Conservation (phyloP, 768 basidiomycete genomes). For the Pleurotus giganteus region DNA sequence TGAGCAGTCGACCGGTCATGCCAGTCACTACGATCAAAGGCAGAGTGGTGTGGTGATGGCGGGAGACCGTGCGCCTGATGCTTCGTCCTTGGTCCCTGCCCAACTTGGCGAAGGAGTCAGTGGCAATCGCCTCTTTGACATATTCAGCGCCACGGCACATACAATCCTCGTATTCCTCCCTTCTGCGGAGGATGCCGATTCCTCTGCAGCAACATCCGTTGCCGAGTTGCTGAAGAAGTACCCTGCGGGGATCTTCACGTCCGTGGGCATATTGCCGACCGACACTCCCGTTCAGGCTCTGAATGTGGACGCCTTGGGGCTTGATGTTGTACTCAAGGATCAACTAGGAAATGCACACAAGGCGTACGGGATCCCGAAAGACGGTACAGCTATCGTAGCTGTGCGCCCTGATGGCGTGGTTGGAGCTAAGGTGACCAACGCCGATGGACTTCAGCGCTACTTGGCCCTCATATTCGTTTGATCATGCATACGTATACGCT, state of each 20-base stretch:
- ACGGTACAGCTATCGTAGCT: not conserved
- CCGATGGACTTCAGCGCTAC: not conserved
- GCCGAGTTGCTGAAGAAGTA: not conserved
- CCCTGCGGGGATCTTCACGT: not conserved
- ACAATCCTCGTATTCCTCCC: constrained; percentile 8
- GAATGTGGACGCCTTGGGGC: not conserved
- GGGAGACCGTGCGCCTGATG: constrained; percentile 12
- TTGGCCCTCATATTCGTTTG: not conserved
- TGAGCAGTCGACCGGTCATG: not conserved
- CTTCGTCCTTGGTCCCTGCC: not conserved
- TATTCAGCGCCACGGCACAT: constrained; percentile 9
- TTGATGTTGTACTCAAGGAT: not conserved
- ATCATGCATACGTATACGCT: not conserved
- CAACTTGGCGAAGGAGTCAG: not conserved
- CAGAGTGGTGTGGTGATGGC: constrained; percentile 8
- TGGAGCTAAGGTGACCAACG: not conserved
- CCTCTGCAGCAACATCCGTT: not conserved
- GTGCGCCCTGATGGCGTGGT: constrained; percentile 5
- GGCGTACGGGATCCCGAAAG: not conserved
- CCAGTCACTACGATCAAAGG: constrained; percentile 21
- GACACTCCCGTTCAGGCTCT: not conserved
- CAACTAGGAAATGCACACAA: not conserved
- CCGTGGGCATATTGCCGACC: not conserved
- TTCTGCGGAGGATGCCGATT: not conserved
- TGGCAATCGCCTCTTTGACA: not conserved